These are phyloP conservation scores for Mentha longifolia DNA, from an alignment of 257 asterid genomes.

Conservation along the genomic window DNA sequence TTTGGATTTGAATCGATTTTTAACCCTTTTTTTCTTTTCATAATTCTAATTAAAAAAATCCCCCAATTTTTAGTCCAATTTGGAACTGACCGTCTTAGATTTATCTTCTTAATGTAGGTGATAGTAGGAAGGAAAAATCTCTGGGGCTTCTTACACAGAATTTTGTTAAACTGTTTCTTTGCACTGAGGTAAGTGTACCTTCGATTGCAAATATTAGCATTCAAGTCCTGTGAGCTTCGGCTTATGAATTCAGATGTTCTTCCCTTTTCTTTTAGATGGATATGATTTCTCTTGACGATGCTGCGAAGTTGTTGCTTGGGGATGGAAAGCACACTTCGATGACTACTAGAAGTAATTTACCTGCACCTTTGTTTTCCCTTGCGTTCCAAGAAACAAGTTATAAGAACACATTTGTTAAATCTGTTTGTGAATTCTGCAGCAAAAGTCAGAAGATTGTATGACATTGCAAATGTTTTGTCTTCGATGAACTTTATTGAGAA, in stretches of 20 bases:
- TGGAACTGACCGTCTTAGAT: background rate
- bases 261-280: constrained; percentile 58
- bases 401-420: constrained; percentile 24
- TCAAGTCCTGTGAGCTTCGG: constrained; percentile 4
- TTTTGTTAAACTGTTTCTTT: constrained; percentile 89
- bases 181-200: constrained; percentile 70
- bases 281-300: constrained; percentile 91
- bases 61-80: background rate
- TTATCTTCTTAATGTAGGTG: constrained; percentile 38
- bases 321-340: constrained; percentile 81
- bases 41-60: too few relatives aligned
- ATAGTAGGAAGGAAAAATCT: constrained; percentile 92
- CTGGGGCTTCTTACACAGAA: constrained; percentile 95
- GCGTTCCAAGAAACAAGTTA: background rate
- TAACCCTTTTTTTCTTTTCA: background rate
- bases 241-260: constrained; percentile 8
- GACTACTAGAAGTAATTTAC: constrained; percentile 79
- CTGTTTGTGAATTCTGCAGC: constrained; percentile 55
- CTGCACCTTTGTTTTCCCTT: constrained; percentile 1
- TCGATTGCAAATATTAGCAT: background rate
- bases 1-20: constrained; percentile 17
- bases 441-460: constrained; percentile 90
- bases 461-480: constrained; percentile 92
- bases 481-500: constrained; percentile 94
- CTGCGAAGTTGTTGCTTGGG: constrained; percentile 92